phyloP scores from a whole-genome alignment of 2,329 filamentous ascomycete genomes.

The Zalaria sp. region DNA sequence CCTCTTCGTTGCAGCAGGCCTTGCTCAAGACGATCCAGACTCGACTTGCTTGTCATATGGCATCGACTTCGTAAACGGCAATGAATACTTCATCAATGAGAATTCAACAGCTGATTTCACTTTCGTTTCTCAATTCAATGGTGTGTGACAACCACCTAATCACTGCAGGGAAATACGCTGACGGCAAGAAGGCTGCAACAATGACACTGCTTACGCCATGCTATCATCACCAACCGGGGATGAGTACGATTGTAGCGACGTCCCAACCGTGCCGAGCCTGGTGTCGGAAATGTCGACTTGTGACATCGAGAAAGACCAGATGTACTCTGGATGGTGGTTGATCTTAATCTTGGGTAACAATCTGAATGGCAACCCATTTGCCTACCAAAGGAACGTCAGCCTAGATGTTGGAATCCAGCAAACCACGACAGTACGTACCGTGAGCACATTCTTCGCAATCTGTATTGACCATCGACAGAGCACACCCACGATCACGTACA shows the following conservation, averaged over 20 bases:
- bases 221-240: conserved; percentile 6
- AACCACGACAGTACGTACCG: conserved; percentile 2
- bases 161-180: too few relatives aligned
- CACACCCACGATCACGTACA: conserved; percentile 8
- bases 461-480: conserved; percentile 4
- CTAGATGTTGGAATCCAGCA: conserved; percentile 5
- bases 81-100: conserved; percentile 11
- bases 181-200: conserved; percentile 4
- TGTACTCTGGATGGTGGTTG: conserved; percentile 8
- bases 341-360: conserved; percentile 9
- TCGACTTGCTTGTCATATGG: conserved; percentile 9
- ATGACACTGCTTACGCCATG: conserved; percentile 6
- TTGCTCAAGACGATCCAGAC: conserved; percentile 3
- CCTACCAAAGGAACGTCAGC: conserved; percentile 7
- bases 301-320: conserved; percentile 8
- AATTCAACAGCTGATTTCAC: conserved; percentile 8
- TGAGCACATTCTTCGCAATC: not conserved
- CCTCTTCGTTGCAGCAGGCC: not conserved
- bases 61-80: conserved; percentile 11
- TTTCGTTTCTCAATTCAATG: conserved; percentile 6
- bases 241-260: conserved; percentile 7
- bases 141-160: too few relatives aligned
- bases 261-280: conserved; percentile 3
- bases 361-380: conserved; percentile 8
- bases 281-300: conserved; percentile 9